These are phyloP conservation scores for Sutorius australiensis DNA, from an alignment of 768 basidiomycete genomes.

Conservation along the genomic window DNA sequence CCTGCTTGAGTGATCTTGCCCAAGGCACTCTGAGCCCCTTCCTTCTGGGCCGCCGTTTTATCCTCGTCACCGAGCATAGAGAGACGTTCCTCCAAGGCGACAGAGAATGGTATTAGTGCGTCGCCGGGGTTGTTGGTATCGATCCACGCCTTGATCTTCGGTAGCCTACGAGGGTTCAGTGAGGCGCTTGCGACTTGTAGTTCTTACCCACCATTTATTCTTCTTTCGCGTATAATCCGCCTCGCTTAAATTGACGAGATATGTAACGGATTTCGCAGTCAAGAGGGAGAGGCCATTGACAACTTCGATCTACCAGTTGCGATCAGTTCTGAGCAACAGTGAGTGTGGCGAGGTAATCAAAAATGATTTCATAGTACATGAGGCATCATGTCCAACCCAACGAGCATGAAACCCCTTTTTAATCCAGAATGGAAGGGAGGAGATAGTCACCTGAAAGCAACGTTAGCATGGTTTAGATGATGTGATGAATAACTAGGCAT, in stretches of 20 bases:
- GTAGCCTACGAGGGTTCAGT: constrained; percentile 51
- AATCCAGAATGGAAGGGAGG: constrained; percentile 33
- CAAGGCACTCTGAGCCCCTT: constrained; percentile 70
- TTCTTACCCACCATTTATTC: constrained; percentile 80
- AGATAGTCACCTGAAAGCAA: constrained; percentile 21
- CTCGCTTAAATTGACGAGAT: constrained; percentile 96
- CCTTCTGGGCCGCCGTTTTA: constrained; percentile 74
- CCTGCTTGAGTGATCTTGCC: constrained; percentile 96
- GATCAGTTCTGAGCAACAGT: constrained; percentile 10
- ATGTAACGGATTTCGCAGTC: constrained; percentile 96
- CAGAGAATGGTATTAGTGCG: constrained; percentile 93
- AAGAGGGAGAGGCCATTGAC: constrained; percentile 87
- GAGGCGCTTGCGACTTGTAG: background rate
- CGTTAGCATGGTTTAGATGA: constrained; percentile 7
- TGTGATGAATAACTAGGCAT: background rate
- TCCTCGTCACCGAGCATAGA: constrained; percentile 59
- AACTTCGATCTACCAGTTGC: constrained; percentile 66
- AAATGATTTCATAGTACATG: constrained; percentile 32
- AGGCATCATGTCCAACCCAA: constrained; percentile 84
- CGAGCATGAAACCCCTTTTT: constrained; percentile 65
- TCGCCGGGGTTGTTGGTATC: constrained; percentile 96
- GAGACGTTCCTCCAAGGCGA: constrained; percentile 90
- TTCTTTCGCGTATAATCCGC: constrained; percentile 94
- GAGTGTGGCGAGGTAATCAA: background rate
- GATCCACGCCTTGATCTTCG: constrained; percentile 98